Evolutionary conservation across 345 rosid species (phyloP), one percentile per base, ranked within the genome.

Genomic region (Sonneratia alba): DNA sequence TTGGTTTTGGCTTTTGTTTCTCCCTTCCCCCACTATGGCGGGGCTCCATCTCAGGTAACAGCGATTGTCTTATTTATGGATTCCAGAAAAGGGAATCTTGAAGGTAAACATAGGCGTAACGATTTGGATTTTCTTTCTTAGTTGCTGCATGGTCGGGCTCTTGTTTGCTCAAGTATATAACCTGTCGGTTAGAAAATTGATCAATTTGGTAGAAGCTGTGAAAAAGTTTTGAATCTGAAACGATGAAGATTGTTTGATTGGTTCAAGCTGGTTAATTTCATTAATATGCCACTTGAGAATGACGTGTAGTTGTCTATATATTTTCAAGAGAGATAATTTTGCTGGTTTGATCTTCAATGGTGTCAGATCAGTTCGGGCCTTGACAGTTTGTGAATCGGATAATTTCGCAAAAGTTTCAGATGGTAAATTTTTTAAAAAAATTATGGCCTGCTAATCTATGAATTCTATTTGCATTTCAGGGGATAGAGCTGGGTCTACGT

Each of bases 401-500:
- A 7, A 47, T 47, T 10, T 47, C 13, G 2, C 14, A 47, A 11
- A n/a, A 57, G 63, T 12, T 67, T 21, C 11, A 67, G 49, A 22
- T 42, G 6, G 8, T 49, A 37, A 18, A 14, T 36, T 36, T 7
- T n/a, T 7, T 63, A 0, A 27, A 27, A 27, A 27, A 27, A 27
- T 6, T 67, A 42, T 67, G 43, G 10, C 27, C 48, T 38, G 70
- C 32, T 67, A 8, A 22, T 38, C 4, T 12, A 4, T 38, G 48
- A 32, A 67, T 67, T 67, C 0, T 45, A n/a, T 27, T 18, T 67
- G 7, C 27, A 21, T 40, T 79, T 75, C 85, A 91, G 93, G 97
- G 97, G 97, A 91, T 76, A 87, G 75, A 74, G 97, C 96, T 47
- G 97, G 90, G 75, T 53, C 87, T 67, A 81, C 86, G 47, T 91